Base-by-base conservation (phyloP, 805 yeast genomes). In the Spathaspora hagerdaliae region DNA sequence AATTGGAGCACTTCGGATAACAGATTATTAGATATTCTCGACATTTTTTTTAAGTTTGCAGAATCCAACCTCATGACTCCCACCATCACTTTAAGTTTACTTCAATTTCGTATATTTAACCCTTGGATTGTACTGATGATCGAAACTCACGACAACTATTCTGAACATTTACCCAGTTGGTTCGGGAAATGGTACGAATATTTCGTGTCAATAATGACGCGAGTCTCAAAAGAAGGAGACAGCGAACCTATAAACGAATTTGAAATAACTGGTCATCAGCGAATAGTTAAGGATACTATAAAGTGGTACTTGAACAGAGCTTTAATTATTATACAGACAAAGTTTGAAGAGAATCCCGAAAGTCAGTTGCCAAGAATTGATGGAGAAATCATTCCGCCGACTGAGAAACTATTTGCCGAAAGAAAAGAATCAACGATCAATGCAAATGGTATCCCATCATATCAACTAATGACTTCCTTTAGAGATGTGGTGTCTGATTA, bases 401-500 rank as follows among this genome's bases (percentile, higher is more conserved):
- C 31, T 12, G 42, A 34, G 6, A 14, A 44, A 27, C 42, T 47
- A 11, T 27, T 38, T 10, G 27, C 7, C 31, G 35, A 42, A 15
- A 13, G 24, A 4, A 33, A 36, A 10, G 42, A 48, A 11, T 11
- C 32, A 29, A 9, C 9, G 37, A 48, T 47, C 33, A 57, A 48
- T 42, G 62, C 55, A 41, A 56, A 53, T 47, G 73, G 75, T 5
- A 64, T 75, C 5, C 81, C 82, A 0, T 51, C 72, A 9, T 65
- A 67, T 34, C 68, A 66, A 37, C 61, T 79, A 1, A 52, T 63
- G 29, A 67, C 75, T 4, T 69, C 86, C 0, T 82, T 83, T 56
- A 81, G 74, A 50, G 88, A 86, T 43, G 82, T 88, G 14, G 78
- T 87, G 2, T 79, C 75, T 43, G 78, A 78, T 2, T 78, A 69